Conservation (phyloP, 495 filamentous ascomycete genomes). For the Bathelium albidoporum region DNA sequence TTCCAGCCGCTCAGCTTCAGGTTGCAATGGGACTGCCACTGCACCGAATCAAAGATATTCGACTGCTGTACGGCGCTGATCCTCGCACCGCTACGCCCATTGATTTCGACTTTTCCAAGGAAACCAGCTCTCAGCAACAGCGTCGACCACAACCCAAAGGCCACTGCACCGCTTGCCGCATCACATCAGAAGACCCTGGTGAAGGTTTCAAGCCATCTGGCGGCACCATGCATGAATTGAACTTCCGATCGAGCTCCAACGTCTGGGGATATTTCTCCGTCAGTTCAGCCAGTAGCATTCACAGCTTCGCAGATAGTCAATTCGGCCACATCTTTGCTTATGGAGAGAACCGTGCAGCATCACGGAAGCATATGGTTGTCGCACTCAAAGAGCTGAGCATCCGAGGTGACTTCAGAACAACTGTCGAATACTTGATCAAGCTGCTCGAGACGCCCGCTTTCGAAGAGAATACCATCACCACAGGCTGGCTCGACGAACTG, state of each 20-base stretch:
- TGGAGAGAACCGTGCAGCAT: constrained; percentile 90
- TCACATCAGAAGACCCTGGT: constrained; percentile 97
- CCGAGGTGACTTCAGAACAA: constrained; percentile 97
- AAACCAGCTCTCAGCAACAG: constrained; percentile 75
- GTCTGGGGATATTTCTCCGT: constrained; percentile 99
- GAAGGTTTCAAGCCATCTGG: constrained; percentile 99
- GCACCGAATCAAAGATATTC: constrained; percentile 90
- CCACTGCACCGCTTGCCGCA: constrained; percentile 96
- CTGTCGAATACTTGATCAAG: constrained; percentile 98
- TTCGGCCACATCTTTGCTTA: constrained; percentile 99
- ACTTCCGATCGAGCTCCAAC: constrained; percentile 97
- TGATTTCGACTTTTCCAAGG: constrained; percentile 90
- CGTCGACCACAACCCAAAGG: constrained; percentile 85
- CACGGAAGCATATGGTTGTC: constrained; percentile 98
- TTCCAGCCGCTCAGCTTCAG: constrained; percentile 94
- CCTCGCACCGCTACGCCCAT: constrained; percentile 76
- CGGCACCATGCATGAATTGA: constrained; percentile 97
- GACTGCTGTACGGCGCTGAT: constrained; percentile 92
- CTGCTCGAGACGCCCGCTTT: constrained; percentile 96
- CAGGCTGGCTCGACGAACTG: constrained; percentile 96
- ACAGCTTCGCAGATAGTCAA: constrained; percentile 98
- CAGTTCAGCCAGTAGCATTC: constrained; percentile 88
- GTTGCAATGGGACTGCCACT: constrained; percentile 98
- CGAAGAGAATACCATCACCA: constrained; percentile 98
- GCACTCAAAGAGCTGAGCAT: constrained; percentile 98